A percentile compares a stretch with the other conserved stretches of the same genome.
These are phyloP conservation scores for Keithomyces neogunnii DNA, from an alignment of 2,329 filamentous ascomycete species.

Conservation along the genomic window DNA sequence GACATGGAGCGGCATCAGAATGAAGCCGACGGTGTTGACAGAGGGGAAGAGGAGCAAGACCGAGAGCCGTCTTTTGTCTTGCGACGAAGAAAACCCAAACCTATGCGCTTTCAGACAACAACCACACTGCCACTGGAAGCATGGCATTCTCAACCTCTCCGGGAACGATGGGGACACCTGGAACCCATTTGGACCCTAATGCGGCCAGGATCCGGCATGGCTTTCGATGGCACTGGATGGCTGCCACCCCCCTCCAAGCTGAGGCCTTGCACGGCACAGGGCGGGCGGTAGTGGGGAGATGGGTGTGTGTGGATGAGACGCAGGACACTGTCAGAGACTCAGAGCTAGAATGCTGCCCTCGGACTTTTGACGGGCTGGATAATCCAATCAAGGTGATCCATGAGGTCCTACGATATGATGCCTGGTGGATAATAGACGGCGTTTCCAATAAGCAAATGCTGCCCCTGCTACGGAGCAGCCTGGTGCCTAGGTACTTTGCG, in stretches of 20 bases:
- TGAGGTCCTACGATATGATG: too few relatives aligned
- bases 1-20: background rate
- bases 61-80: background rate
- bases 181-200: background rate
- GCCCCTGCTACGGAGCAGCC: too few relatives aligned
- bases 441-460: too few relatives aligned
- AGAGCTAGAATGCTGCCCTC: too few relatives aligned
- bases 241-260: background rate
- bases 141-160: slow-evolving; percentile 1
- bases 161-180: background rate
- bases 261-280: background rate
- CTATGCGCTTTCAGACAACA: background rate
- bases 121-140: background rate
- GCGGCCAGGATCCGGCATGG: background rate
- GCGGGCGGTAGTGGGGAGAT: background rate
- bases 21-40: background rate
- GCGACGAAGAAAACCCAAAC: background rate
- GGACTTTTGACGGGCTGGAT: too few relatives aligned
- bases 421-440: too few relatives aligned
- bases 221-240: background rate
- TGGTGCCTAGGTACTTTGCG: too few relatives aligned
- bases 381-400: too few relatives aligned
- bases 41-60: background rate
- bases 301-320: background rate
- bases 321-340: background rate